phyloP scores from a whole-genome alignment of 2,329 filamentous ascomycete species.

The Penicillium sp. region DNA sequence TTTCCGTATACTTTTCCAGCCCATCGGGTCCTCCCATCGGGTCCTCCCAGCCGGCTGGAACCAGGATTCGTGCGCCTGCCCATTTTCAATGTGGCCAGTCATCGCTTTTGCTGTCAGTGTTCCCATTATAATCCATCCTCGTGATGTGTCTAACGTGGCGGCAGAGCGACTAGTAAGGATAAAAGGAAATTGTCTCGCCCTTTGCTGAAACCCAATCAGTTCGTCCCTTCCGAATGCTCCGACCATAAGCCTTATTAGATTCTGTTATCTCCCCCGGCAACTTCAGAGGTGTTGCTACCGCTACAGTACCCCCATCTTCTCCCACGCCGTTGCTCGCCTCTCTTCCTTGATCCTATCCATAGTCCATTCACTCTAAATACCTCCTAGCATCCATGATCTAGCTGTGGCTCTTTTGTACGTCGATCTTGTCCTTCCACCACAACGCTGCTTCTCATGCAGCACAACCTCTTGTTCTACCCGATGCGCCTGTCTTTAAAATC shows the following conservation, averaged over 20 bases:
- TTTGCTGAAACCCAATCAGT: constrained; percentile 19
- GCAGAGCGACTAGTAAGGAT: constrained; percentile 24
- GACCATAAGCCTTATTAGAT: neutral
- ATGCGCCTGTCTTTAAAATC: constrained; percentile 17
- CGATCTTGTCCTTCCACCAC: constrained; percentile 5
- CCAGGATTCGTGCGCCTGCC: constrained; percentile 14
- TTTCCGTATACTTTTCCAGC: constrained; percentile 13
- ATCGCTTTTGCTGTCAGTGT: constrained; percentile 8
- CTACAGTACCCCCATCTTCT: neutral
- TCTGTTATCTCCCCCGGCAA: neutral
- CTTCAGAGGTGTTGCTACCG: neutral
- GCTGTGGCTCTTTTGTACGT: neutral
- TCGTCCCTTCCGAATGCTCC: constrained; percentile 13
- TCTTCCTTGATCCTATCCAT: constrained; percentile 1
- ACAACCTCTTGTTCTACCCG: constrained; percentile 9
- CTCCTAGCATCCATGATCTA: neutral
- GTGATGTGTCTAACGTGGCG: constrained; percentile 37
- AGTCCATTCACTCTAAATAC: neutral
- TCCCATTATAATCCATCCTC: constrained; percentile 18
- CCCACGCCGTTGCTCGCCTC: neutral
- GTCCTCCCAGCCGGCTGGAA: constrained; percentile 17
- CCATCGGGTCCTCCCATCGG: constrained; percentile 18
- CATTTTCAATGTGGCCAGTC: constrained; percentile 19
- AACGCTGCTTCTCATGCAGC: constrained; percentile 18
- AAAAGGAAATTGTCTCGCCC: constrained; percentile 7